Conservation (phyloP, 1,284 basidiomycete genomes). For the Trichosporon coremiiforme region DNA sequence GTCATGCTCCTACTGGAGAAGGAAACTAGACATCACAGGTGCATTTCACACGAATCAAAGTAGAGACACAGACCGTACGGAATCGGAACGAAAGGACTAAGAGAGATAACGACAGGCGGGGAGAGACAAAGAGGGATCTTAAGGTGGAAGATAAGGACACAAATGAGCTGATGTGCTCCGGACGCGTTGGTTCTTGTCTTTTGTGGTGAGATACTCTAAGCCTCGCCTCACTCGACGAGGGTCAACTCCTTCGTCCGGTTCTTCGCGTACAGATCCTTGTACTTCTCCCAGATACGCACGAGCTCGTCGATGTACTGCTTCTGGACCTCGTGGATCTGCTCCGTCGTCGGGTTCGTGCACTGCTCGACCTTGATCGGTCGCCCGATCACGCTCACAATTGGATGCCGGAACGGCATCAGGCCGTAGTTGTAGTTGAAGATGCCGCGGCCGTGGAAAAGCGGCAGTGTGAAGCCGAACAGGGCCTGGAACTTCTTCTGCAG, state of each 20-base stretch:
- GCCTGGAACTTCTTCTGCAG: constrained; percentile 88
- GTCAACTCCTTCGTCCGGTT: constrained; percentile 56
- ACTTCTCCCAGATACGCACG: constrained; percentile 88
- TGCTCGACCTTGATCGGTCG: constrained; percentile 59
- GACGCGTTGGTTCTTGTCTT: background rate
- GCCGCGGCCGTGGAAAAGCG: constrained; percentile 87
- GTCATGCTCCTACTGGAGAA: background rate
- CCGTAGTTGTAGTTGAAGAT: constrained; percentile 64
- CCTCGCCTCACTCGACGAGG: constrained; percentile 44
- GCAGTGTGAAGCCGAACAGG: constrained; percentile 94
- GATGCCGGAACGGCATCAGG: constrained; percentile 79
- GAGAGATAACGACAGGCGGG: background rate
- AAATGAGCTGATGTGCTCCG: background rate
- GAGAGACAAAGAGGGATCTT: background rate
- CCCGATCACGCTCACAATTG: constrained; percentile 80
- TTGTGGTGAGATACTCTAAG: background rate
- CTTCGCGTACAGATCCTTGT: constrained; percentile 65
- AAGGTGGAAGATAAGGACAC: background rate
- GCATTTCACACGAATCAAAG: constrained; percentile 1
- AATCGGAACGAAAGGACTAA: background rate
- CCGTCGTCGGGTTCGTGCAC: constrained; percentile 75
- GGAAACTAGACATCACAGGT: background rate
- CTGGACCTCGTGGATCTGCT: constrained; percentile 79
- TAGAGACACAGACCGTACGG: background rate
- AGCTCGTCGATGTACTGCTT: constrained; percentile 87